These are phyloP conservation scores for Agaricales sp. DNA, from an alignment of 1,284 basidiomycete species.

Conservation along the genomic window DNA sequence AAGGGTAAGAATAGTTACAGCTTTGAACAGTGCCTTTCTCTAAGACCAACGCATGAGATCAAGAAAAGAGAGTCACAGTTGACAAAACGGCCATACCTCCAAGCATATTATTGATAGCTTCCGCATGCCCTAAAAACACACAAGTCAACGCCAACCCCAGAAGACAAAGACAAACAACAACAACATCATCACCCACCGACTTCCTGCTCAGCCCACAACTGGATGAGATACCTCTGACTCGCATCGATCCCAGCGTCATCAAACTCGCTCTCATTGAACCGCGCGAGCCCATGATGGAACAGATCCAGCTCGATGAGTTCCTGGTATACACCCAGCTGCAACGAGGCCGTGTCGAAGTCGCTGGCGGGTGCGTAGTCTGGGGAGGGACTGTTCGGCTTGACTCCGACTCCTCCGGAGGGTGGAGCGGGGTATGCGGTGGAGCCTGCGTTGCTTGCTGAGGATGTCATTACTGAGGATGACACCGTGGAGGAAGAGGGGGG, in stretches of 20 bases:
- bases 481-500: not conserved
- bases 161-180: too few relatives aligned
- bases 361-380: constrained; percentile 38
- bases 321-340: constrained; percentile 50
- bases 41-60: constrained; percentile 3
- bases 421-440: not conserved
- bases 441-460: not conserved
- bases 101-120: constrained; percentile 38
- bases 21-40: constrained; percentile 28
- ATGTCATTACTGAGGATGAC: not conserved
- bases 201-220: constrained; percentile 53
- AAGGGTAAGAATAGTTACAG: constrained; percentile 56
- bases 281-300: constrained; percentile 47
- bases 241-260: constrained; percentile 42
- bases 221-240: constrained; percentile 41
- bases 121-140: constrained; percentile 48
- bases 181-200: too few relatives aligned
- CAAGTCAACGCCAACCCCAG: too few relatives aligned
- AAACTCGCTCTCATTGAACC: constrained; percentile 47
- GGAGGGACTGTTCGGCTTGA: constrained; percentile 24
- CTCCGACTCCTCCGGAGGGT: not conserved
- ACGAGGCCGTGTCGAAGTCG: constrained; percentile 54
- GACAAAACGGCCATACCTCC: constrained; percentile 18
- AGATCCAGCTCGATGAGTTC: constrained; percentile 55
- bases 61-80: too few relatives aligned